Conservation (phyloP, 106 monocot genomes). For the Allium cepa region DNA sequence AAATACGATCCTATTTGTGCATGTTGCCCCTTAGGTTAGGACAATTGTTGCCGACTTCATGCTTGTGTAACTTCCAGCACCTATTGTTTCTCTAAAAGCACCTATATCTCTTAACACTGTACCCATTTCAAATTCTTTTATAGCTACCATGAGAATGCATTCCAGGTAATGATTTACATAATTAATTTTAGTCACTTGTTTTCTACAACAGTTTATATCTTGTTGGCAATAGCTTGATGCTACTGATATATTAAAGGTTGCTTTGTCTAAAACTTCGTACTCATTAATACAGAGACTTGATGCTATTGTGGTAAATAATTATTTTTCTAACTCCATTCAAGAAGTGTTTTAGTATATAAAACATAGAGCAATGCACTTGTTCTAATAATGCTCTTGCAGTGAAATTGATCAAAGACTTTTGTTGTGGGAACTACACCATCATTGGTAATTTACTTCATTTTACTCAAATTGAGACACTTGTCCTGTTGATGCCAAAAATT, state of each 20-base stretch:
- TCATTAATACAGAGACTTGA: constrained; percentile 67
- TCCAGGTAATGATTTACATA: constrained; percentile 45
- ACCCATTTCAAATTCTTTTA: constrained; percentile 72
- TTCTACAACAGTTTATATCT: no score
- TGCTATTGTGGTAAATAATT: constrained; percentile 44
- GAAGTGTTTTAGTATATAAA: no score
- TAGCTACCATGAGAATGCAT: constrained; percentile 91
- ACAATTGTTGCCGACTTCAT: constrained; percentile 97
- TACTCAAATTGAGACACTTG: background rate
- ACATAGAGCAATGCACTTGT: no score
- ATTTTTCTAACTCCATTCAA: background rate
- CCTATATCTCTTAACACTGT: constrained; percentile 62
- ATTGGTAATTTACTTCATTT: constrained; percentile 31
- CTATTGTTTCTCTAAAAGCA: constrained; percentile 74
- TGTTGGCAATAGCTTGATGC: background rate
- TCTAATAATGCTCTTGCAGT: constrained; percentile 23
- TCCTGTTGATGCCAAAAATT: background rate
- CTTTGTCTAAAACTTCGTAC: constrained; percentile 62
- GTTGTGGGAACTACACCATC: constrained; percentile 67
- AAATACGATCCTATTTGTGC: background rate
- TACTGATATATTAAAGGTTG: constrained; percentile 35
- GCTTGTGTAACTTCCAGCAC: constrained; percentile 99
- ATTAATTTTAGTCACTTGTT: no score
- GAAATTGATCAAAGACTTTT: constrained; percentile 69
- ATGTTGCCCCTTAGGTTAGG: constrained; percentile 45